Evolutionary conservation across 768 basidiomycete genomes (phyloP).

Genomic region (Tulasnella sp.): DNA sequence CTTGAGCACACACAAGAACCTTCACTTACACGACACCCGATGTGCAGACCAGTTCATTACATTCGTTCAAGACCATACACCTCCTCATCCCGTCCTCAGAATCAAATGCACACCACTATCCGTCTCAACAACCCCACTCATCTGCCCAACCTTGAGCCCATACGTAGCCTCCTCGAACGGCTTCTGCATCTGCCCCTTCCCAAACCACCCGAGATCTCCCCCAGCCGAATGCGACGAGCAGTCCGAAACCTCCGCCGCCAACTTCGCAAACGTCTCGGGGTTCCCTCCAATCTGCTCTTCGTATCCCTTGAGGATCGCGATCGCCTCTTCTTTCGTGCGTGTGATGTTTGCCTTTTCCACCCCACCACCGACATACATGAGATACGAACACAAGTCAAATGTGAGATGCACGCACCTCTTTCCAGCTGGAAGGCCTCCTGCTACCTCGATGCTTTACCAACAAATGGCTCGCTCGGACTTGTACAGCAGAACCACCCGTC

Average conservation of each 20-base stretch:
- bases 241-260: slow-evolving; percentile 72
- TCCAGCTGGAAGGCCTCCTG: slow-evolving; percentile 34
- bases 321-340: slow-evolving; percentile 79
- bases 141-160: slow-evolving; percentile 54
- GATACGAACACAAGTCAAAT: neutral
- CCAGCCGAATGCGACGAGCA: slow-evolving; percentile 72
- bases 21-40: too few species aligned
- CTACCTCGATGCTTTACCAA: slow-evolving; percentile 67
- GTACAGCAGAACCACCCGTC: slow-evolving; percentile 25
- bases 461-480: slow-evolving; percentile 90
- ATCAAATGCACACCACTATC: slow-evolving; percentile 95
- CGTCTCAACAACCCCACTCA: slow-evolving; percentile 72
- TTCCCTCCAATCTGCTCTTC: slow-evolving; percentile 48
- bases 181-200: slow-evolving; percentile 87
- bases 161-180: slow-evolving; percentile 88
- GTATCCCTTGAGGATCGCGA: slow-evolving; percentile 56
- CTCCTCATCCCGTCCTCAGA: slow-evolving; percentile 71
- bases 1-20: too few species aligned
- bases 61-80: too few species aligned
- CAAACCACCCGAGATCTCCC: slow-evolving; percentile 86
- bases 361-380: neutral
- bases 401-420: slow-evolving; percentile 27
- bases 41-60: too few species aligned
- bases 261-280: slow-evolving; percentile 52
- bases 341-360: slow-evolving; percentile 57